Evolutionary conservation across 2,329 filamentous ascomycete species (phyloP), one percentile per base, ranked within the genome.

Genomic region (Lecanicillium sp.): DNA sequence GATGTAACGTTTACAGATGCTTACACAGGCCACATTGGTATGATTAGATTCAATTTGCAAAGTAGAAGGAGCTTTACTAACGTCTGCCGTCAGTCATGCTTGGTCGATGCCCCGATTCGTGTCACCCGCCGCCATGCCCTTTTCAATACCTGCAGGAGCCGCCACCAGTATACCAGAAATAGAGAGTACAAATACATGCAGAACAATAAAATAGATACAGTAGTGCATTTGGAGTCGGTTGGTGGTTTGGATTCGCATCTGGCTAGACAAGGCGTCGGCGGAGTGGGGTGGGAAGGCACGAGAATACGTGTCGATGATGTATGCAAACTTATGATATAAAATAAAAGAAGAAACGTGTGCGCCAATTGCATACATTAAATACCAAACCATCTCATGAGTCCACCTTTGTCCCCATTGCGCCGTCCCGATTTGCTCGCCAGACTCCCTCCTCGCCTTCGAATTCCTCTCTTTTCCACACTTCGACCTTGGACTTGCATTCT

Each of bases 381-480:
- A n/a, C n/a, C n/a, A n/a, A n/a, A n/a, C n/a, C n/a, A n/a, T n/a
- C n/a, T 46, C 34, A 48, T 29, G 37, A 45, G 29, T 57, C 51
- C 42, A 74, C 58, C 49, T 60, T 68, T 32, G 69, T 65, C 6
- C 79, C 82, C 34, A 65, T 61, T 43, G 69, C 66, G 9, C 84
- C 84, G 61, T 94, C 88, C 47, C 81, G 66, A 63, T 96, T 96
- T 44, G 85, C 87, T 62, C 87, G 81, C 89, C 89, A 96, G 32
- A 92, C 74, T 6, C 81, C 85, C 46, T 84, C 81, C 17, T 79
- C 82, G 2, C 75, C 82, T 33, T 74, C 78, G 68, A 96, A 96
- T 58, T 87, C 84, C 65, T 97, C 90, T 47, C 79, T 69, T 65
- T 96, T 96, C 90, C 90, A 96, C 30, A 98, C 81, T 67, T 98